Conservation (phyloP, 225 moss, liverwort and hornwort genomes). For the Thuidium tamariscinum region DNA sequence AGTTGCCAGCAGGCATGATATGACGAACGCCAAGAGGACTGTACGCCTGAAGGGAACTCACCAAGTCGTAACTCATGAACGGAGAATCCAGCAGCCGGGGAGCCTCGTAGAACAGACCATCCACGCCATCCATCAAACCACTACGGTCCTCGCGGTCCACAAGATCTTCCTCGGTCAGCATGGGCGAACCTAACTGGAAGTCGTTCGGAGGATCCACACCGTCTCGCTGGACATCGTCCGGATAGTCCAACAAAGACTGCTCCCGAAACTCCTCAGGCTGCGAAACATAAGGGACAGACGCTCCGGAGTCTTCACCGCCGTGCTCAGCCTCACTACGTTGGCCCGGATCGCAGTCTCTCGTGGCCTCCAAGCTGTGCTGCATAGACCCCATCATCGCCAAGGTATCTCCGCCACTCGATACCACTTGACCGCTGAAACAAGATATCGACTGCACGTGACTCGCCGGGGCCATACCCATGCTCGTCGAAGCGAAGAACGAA, state of each 20-base stretch:
- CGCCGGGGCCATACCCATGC: not conserved
- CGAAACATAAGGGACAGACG: not conserved
- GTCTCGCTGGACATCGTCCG: slow-evolving; percentile 4
- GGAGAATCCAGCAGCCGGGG: slow-evolving; percentile 64
- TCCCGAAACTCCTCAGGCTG: slow-evolving; percentile 10
- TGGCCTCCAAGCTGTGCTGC: slow-evolving; percentile 5
- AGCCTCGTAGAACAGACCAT: slow-evolving; percentile 60
- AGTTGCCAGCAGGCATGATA: slow-evolving; percentile 77
- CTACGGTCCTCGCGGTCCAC: slow-evolving; percentile 4
- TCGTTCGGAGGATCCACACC: slow-evolving; percentile 26
- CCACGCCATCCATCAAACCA: slow-evolving; percentile 12
- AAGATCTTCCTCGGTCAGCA: slow-evolving; percentile 66
- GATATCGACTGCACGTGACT: not conserved
- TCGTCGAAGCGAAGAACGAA: slow-evolving; percentile 14
- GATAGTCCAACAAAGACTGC: slow-evolving; percentile 2
- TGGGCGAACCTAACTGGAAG: slow-evolving; percentile 46
- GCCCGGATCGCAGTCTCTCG: not conserved
- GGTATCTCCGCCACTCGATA: slow-evolving; percentile 8
- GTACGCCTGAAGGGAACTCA: slow-evolving; percentile 81
- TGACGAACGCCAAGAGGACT: slow-evolving; percentile 95
- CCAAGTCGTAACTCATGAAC: slow-evolving; percentile 80
- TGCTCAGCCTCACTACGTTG: not conserved
- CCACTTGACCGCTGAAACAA: not conserved
- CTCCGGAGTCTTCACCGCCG: slow-evolving; percentile 3
- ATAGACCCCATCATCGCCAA: slow-evolving; percentile 42